Conservation (phyloP, 441 rosid species). For the Euphorbia celastroides region DNA sequence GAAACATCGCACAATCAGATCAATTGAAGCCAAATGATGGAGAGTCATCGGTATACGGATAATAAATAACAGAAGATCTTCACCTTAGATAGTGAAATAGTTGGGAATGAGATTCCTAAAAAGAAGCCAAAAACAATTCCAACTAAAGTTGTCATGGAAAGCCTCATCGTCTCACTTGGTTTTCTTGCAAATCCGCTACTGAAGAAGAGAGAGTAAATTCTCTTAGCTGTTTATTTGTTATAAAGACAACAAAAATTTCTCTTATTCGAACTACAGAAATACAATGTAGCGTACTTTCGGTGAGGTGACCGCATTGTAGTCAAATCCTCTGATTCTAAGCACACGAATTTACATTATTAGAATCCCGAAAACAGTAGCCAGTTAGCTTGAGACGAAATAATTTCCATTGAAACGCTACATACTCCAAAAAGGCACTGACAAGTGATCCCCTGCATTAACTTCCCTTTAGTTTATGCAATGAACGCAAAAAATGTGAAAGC, state of each 20-base stretch:
- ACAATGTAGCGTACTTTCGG: slow-evolving; percentile 37
- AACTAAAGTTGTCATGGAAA: slow-evolving; percentile 55
- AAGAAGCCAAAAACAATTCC: slow-evolving; percentile 83
- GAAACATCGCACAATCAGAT: slow-evolving; percentile 16
- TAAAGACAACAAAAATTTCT: background rate
- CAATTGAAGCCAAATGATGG: slow-evolving; percentile 13
- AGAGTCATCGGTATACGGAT: slow-evolving; percentile 2
- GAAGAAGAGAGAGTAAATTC: slow-evolving; percentile 15
- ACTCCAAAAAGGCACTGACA: slow-evolving; percentile 4
- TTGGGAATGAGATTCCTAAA: slow-evolving; percentile 72
- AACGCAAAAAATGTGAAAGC: background rate
- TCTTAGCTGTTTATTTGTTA: background rate
- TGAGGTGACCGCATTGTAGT: slow-evolving; percentile 28
- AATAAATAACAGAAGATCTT: no score
- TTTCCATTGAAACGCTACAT: slow-evolving; percentile 7
- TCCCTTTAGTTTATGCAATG: background rate
- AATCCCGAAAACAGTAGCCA: slow-evolving; percentile 16
- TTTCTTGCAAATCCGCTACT: slow-evolving; percentile 53
- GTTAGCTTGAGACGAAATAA: slow-evolving; percentile 13
- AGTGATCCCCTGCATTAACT: slow-evolving; percentile 10
- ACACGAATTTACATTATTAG: slow-evolving; percentile 9
- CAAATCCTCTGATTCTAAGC: slow-evolving; percentile 21
- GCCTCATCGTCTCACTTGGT: slow-evolving; percentile 72
- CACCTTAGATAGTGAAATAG: slow-evolving; percentile 81
- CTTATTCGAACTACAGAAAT: background rate